These are phyloP conservation scores for Spiraea crenata DNA, from an alignment of 331 rosid genomes.

Conservation along the genomic window DNA sequence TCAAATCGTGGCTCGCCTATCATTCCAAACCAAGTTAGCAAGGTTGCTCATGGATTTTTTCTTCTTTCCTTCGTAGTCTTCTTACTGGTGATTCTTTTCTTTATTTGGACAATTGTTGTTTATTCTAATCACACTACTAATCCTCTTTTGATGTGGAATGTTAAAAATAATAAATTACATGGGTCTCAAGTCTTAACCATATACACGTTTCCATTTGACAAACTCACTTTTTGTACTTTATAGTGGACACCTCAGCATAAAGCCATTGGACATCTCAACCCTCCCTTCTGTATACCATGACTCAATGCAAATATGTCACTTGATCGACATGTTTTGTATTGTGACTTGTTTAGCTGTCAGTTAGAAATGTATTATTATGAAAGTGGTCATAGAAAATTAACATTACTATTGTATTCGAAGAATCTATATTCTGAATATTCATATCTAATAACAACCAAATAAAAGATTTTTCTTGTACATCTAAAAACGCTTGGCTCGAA, in stretches of 20 bases:
- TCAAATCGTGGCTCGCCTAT: constrained; percentile 5
- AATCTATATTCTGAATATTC: too few species aligned
- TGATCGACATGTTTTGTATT: too few species aligned
- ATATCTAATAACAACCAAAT: too few species aligned
- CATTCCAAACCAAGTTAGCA: not conserved
- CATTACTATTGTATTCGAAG: too few species aligned
- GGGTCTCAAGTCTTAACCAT: constrained; percentile 10
- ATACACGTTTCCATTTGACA: not conserved
- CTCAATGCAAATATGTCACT: too few species aligned
- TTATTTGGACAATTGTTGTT: too few species aligned
- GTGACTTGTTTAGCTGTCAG: too few species aligned
- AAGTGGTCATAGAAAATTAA: too few species aligned
- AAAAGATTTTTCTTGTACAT: too few species aligned
- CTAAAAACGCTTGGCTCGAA: too few species aligned
- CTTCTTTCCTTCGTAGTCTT: not conserved
- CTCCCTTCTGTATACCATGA: not conserved
- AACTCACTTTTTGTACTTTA: not conserved
- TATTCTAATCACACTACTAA: not conserved
- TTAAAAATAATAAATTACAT: not conserved
- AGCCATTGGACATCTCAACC: not conserved
- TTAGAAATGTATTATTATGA: too few species aligned
- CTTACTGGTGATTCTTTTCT: not conserved
- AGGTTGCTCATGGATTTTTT: not conserved
- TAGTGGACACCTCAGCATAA: not conserved
- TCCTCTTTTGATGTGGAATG: not conserved